Conservation (phyloP, 2,329 filamentous ascomycete genomes). For the Dothidotthia symphoricarpi region DNA sequence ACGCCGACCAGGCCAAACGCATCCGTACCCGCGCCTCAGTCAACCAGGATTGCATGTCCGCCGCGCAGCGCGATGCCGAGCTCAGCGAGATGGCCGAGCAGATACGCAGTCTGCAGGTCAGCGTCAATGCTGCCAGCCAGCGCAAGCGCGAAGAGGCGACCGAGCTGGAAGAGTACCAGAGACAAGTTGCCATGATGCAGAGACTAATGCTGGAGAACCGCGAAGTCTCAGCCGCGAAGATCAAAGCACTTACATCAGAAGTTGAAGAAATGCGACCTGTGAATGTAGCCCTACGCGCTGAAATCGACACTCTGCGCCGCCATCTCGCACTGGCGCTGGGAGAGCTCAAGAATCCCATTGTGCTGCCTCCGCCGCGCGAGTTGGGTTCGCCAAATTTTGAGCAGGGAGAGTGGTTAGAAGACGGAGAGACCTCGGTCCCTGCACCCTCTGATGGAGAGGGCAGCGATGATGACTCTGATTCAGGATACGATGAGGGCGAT, state of each 20-base stretch:
- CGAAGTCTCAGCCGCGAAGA: conserved; percentile 90
- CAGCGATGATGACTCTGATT: conserved; percentile 42
- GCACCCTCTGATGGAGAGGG: conserved; percentile 39
- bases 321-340: conserved; percentile 84
- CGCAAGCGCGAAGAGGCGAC: conserved; percentile 80
- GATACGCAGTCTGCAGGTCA: conserved; percentile 81
- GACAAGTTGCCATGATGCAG: conserved; percentile 84
- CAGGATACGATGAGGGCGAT: conserved; percentile 61
- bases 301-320: conserved; percentile 85
- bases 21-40: conserved; percentile 93
- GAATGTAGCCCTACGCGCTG: conserved; percentile 57
- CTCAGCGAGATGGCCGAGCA: conserved; percentile 94
- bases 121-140: conserved; percentile 56
- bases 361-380: conserved; percentile 47
- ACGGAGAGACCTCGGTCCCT: conserved; percentile 21
- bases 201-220: conserved; percentile 92
- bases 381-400: conserved; percentile 34
- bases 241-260: conserved; percentile 68
- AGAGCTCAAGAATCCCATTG: conserved; percentile 89
- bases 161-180: conserved; percentile 90
- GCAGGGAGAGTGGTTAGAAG: conserved; percentile 28
- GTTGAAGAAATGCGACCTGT: conserved; percentile 49
- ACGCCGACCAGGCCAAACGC: conserved; percentile 95
- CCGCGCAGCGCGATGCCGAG: conserved; percentile 90
- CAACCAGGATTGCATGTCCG: conserved; percentile 91